Conservation (phyloP, 768 basidiomycete genomes). For the Tricholoma saponaceum region DNA sequence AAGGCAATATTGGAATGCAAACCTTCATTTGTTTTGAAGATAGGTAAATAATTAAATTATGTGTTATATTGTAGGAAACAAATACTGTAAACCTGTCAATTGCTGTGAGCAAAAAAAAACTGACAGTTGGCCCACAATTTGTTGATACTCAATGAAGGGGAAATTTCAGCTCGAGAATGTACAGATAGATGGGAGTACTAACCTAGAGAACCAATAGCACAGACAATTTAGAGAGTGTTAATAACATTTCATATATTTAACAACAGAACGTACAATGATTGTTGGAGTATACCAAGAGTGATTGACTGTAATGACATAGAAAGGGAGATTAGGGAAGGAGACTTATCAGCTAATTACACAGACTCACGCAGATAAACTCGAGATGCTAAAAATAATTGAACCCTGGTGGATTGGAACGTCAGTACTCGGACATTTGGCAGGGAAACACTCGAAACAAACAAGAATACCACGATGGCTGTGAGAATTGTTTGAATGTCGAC, state of each 20-base stretch:
- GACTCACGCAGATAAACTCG: not conserved
- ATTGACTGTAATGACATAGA: not conserved
- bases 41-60: not conserved
- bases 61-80: not conserved
- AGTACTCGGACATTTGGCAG: not conserved
- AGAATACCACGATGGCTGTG: not conserved
- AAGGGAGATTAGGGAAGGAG: not conserved
- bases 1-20: not conserved
- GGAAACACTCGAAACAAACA: not conserved
- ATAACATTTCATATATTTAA: not conserved
- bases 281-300: not conserved
- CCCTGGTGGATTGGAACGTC: not conserved
- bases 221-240: not conserved
- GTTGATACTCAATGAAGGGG: not conserved
- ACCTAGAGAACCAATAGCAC: not conserved
- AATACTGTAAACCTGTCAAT: not conserved
- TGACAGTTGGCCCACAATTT: not conserved
- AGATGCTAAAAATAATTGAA: not conserved
- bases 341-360: not conserved
- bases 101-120: not conserved
- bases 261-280: not conserved
- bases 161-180: not conserved
- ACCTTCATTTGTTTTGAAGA: not conserved
- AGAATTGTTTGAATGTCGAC: not conserved
- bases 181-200: not conserved